These are phyloP conservation scores for Heliosperma pusillum DNA, from an alignment of 148 eudicot genomes.

Conservation along the genomic window DNA sequence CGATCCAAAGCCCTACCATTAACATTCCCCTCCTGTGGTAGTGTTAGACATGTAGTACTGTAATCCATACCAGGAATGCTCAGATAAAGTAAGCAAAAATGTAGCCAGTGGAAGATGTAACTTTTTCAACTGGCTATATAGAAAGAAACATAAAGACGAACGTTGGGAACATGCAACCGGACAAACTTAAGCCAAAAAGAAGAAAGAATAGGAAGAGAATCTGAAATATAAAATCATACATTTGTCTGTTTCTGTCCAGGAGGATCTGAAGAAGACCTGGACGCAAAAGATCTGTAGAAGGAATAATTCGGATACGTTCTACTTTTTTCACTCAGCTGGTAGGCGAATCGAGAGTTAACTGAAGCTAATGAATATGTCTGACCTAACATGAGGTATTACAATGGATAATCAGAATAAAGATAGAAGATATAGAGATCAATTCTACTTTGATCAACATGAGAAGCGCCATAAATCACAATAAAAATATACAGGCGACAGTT, in stretches of 20 bases:
- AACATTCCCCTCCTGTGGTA: not conserved
- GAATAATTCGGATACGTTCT: slow-evolving; percentile 19
- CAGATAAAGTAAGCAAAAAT: not conserved
- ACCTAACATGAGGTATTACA: slow-evolving; percentile 30
- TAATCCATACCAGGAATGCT: not conserved
- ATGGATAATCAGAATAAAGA: slow-evolving; percentile 12
- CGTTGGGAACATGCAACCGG: not conserved
- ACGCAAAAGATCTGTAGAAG: slow-evolving; percentile 35
- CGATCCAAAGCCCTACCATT: not conserved
- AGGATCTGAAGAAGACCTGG: slow-evolving; percentile 32
- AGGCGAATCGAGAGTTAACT: slow-evolving; percentile 22
- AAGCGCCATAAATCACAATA: not conserved
- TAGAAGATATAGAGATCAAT: not conserved
- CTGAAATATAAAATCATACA: slow-evolving; percentile 22
- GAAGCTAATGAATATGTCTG: slow-evolving; percentile 29
- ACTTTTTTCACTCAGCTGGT: slow-evolving; percentile 23
- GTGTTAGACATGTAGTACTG: not conserved
- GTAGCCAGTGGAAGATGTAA: not conserved
- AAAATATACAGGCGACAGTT: not conserved
- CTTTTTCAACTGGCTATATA: not conserved
- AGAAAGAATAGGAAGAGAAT: not conserved
- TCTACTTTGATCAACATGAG: not conserved
- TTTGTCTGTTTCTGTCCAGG: slow-evolving; percentile 25
- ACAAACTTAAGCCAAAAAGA: not conserved
- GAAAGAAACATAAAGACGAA: not conserved